Conservation (phyloP, 108 stramenopile species). For the Discostella pseudostelligera region DNA sequence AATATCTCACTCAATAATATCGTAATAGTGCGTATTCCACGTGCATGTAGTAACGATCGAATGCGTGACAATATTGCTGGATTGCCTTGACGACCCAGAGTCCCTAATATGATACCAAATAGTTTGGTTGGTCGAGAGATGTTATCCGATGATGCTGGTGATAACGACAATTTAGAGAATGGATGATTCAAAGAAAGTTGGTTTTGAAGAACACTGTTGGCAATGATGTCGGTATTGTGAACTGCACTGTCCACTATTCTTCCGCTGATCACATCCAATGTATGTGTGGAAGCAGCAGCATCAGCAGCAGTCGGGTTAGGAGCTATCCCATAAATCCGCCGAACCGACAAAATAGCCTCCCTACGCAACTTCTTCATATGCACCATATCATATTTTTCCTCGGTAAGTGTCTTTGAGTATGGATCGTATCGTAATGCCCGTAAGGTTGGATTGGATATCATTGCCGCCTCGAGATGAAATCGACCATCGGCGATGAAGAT, state of each 20-base stretch:
- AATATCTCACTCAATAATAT: slow-evolving; percentile 92
- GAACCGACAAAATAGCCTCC: slow-evolving; percentile 51
- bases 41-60: slow-evolving; percentile 45
- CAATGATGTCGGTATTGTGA: slow-evolving; percentile 15
- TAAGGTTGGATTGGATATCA: slow-evolving; percentile 95
- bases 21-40: slow-evolving; percentile 65
- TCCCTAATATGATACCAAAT: slow-evolving; percentile 94
- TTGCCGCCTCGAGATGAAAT: slow-evolving; percentile 97
- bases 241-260: not conserved
- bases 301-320: not conserved
- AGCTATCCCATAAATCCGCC: slow-evolving; percentile 31
- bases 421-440: slow-evolving; percentile 95
- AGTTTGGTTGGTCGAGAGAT: slow-evolving; percentile 36
- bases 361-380: slow-evolving; percentile 80
- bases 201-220: slow-evolving; percentile 19
- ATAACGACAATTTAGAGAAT: not conserved
- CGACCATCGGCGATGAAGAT: slow-evolving; percentile 98
- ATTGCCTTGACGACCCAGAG: slow-evolving; percentile 98
- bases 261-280: not conserved
- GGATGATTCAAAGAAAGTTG: not conserved
- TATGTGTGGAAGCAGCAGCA: not conserved
- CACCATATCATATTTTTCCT: slow-evolving; percentile 89
- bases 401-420: slow-evolving; percentile 89
- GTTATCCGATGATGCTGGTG: not conserved
- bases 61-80: slow-evolving; percentile 87